These are phyloP conservation scores for Pleurotus pulmonarius DNA, from an alignment of 768 basidiomycete genomes.

Conservation along the genomic window DNA sequence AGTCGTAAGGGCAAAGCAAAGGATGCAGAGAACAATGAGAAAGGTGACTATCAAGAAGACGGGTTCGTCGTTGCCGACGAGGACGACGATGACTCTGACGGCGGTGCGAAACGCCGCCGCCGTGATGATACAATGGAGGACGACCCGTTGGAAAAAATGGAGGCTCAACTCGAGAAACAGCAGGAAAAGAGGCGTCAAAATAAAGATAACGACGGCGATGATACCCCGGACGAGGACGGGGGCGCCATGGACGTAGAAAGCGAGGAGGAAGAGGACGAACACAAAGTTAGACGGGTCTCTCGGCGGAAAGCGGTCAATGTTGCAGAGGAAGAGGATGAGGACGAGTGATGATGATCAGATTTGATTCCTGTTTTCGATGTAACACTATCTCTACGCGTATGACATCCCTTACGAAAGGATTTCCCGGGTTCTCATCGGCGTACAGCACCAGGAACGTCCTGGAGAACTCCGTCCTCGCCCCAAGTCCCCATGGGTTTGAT, in stretches of 20 bases:
- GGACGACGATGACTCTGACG: conserved; percentile 61
- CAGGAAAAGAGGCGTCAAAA: conserved; percentile 44
- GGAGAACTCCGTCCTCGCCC: conserved; percentile 53
- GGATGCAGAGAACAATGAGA: conserved; percentile 49
- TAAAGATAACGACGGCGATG: conserved; percentile 26
- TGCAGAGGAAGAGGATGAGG: conserved; percentile 66
- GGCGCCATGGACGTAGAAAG: conserved; percentile 73
- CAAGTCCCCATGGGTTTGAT: conserved; percentile 62
- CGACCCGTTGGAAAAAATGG: conserved; percentile 66
- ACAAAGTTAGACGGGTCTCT: conserved; percentile 55
- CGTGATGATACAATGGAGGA: conserved; percentile 45
- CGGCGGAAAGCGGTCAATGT: conserved; percentile 58
- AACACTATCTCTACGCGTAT: conserved; percentile 4
- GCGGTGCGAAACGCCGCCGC: conserved; percentile 32
- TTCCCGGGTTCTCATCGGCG: conserved; percentile 20
- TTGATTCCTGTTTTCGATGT: conserved; percentile 10
- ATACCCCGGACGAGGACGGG: conserved; percentile 28
- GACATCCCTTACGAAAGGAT: conserved; percentile 6
- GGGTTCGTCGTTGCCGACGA: conserved; percentile 82
- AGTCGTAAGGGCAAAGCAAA: conserved; percentile 46
- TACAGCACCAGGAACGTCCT: conserved; percentile 29
- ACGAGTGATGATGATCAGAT: conserved; percentile 17
- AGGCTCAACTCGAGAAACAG: conserved; percentile 59
- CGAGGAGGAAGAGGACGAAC: conserved; percentile 70
- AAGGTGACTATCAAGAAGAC: conserved; percentile 76